Evolutionary conservation across 1,284 basidiomycete species (phyloP).

Genomic region (Tylopilus sp.): DNA sequence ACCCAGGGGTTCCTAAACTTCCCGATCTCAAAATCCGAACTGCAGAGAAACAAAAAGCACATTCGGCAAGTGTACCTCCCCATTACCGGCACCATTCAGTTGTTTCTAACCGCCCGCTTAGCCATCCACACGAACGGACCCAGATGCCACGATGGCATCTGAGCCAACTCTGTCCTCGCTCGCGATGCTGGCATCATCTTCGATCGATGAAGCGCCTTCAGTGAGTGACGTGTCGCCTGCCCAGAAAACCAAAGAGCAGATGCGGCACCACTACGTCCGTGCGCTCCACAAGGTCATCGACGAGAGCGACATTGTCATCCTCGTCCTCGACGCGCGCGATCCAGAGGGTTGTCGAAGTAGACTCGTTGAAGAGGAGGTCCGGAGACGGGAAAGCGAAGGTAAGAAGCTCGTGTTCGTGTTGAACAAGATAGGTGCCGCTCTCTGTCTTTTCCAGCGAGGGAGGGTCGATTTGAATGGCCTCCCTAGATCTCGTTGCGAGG

Average conservation of each 20-base stretch:
- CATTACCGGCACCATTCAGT: background rate
- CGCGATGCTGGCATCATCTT: conserved; percentile 44
- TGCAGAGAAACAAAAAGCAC: conserved; percentile 48
- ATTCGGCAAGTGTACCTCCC: conserved; percentile 30
- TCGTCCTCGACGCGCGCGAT: conserved; percentile 88
- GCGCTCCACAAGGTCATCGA: conserved; percentile 90
- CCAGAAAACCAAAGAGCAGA: conserved; percentile 63
- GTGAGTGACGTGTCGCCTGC: conserved; percentile 24
- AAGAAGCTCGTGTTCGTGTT: conserved; percentile 88
- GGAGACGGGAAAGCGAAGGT: conserved; percentile 77
- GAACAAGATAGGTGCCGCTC: conserved; percentile 80
- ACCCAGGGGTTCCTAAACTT: conserved; percentile 76
- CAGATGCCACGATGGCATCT: conserved; percentile 66
- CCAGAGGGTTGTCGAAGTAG: conserved; percentile 86
- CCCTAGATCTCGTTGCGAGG: conserved; percentile 81
- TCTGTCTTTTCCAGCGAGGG: no score
- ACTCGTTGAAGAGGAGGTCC: conserved; percentile 87
- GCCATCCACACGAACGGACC: conserved; percentile 37
- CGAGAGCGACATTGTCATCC: conserved; percentile 85
- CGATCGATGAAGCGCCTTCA: conserved; percentile 33
- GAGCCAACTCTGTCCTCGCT: conserved; percentile 66
- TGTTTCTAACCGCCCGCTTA: conserved; percentile 1
- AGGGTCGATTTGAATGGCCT: conserved; percentile 1
- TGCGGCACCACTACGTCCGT: conserved; percentile 67
- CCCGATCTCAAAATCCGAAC: conserved; percentile 63